Percentiles rank a stretch among this genome's conserved stretches.
Evolutionary conservation across 768 basidiomycete genomes (phyloP).

Genomic region (Vararia minispora): DNA sequence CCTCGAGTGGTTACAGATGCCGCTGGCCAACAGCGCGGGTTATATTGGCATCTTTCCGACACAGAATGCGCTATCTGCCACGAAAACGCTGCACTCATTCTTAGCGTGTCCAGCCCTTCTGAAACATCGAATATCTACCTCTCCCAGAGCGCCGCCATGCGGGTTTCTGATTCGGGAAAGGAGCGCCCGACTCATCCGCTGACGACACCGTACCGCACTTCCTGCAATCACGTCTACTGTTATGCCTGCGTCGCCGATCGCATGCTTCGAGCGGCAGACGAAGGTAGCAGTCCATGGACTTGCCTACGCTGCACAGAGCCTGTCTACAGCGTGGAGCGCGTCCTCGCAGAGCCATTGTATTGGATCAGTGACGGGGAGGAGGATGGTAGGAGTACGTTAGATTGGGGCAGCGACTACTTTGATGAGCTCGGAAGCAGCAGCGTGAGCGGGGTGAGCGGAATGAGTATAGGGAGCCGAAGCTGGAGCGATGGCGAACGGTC

Average conservation of each 20-base stretch:
- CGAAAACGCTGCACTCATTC: constrained; percentile 55
- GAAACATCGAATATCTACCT: constrained; percentile 11
- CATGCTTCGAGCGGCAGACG: constrained; percentile 63
- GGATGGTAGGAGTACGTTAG: constrained; percentile 41
- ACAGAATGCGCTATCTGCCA: constrained; percentile 89
- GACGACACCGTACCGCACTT: constrained; percentile 72
- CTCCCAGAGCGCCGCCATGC: constrained; percentile 15
- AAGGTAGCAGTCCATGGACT: constrained; percentile 59
- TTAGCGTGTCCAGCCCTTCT: constrained; percentile 31
- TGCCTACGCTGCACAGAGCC: constrained; percentile 70
- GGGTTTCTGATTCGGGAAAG: constrained; percentile 22
- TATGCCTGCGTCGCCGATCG: constrained; percentile 87
- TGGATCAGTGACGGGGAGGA: constrained; percentile 26
- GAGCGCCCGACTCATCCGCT: constrained; percentile 54
- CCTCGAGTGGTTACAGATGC: too few species aligned
- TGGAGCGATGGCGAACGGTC: constrained; percentile 14
- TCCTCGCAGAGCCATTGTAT: constrained; percentile 19
- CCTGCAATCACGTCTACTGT: constrained; percentile 83
- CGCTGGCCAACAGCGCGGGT: constrained; percentile 30
- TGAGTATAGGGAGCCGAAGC: constrained; percentile 13
- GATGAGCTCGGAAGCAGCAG: constrained; percentile 15
- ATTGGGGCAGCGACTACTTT: constrained; percentile 37
- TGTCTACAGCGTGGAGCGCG: constrained; percentile 56
- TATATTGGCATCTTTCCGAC: constrained; percentile 55
- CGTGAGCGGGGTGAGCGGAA: constrained; percentile 12